Percentiles rank a stretch among this genome's conserved stretches.
Conservation (phyloP, 371 early-diverging fungal species). For the Coemansia sp. region DNA sequence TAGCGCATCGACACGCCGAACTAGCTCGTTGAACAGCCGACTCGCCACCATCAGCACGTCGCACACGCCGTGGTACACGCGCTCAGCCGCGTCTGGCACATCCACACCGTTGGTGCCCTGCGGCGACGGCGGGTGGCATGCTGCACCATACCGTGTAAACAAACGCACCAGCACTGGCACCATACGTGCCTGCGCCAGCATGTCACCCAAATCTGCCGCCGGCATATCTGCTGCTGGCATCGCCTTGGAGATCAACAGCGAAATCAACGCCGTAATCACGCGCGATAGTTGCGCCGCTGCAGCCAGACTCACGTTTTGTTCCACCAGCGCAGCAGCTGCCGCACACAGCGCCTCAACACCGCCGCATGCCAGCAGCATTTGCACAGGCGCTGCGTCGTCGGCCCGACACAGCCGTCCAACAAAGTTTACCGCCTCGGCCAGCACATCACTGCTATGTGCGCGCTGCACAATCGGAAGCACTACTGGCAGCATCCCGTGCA, state of each 20-base stretch:
- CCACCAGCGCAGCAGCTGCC: conserved; percentile 21
- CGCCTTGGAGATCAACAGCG: conserved; percentile 33
- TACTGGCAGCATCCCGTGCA: conserved; percentile 44
- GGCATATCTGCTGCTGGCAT: conserved; percentile 33
- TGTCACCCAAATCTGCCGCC: conserved; percentile 31
- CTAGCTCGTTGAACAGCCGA: conserved; percentile 43
- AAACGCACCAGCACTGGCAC: conserved; percentile 21
- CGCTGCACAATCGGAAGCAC: conserved; percentile 27
- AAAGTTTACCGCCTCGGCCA: conserved; percentile 35
- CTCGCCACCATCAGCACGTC: conserved; percentile 44
- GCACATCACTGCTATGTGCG: conserved; percentile 24
- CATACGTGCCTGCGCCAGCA: conserved; percentile 33
- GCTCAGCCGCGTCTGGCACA: conserved; percentile 29
- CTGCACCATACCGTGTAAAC: conserved; percentile 43
- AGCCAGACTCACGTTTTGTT: conserved; percentile 16
- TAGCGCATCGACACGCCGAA: conserved; percentile 34
- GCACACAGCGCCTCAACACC: conserved; percentile 39
- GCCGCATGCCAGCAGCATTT: conserved; percentile 48
- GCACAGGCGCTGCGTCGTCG: conserved; percentile 35
- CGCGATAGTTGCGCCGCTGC: conserved; percentile 37
- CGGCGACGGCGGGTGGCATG: conserved; percentile 32
- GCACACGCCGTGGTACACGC: conserved; percentile 41
- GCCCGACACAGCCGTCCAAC: conserved; percentile 38
- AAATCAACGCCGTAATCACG: conserved; percentile 34
- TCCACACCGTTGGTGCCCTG: conserved; percentile 15